phyloP scores from a whole-genome alignment of 2,329 filamentous ascomycete genomes.

The Apiospora saccharicola region DNA sequence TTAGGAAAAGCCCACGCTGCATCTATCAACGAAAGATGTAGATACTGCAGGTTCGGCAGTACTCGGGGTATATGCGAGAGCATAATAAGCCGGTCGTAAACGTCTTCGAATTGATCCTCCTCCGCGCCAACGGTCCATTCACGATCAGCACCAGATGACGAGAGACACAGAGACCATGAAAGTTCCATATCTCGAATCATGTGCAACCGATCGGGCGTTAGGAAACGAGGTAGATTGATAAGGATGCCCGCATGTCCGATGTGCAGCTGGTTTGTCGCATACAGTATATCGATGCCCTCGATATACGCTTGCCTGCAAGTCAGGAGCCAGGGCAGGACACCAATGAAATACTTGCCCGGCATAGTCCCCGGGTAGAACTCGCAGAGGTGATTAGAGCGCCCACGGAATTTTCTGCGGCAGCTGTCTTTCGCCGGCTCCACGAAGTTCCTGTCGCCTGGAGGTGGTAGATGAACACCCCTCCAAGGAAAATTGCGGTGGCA shows the following conservation, averaged over 20 bases:
- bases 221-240: neutral
- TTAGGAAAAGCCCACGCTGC: neutral
- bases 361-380: constrained; percentile 8
- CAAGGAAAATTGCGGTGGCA: constrained; percentile 21
- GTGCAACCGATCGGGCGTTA: neutral
- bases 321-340: neutral
- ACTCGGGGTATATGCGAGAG: neutral
- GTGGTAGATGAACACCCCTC: neutral
- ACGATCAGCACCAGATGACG: neutral
- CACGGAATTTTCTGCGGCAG: neutral
- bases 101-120: neutral
- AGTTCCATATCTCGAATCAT: constrained; percentile 2
- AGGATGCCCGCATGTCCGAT: neutral
- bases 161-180: neutral
- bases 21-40: constrained; percentile 6
- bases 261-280: constrained; percentile 8
- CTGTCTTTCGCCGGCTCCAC: neutral
- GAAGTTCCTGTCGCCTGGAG: neutral
- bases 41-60: neutral
- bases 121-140: neutral
- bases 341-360: constrained; percentile 7
- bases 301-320: constrained; percentile 1
- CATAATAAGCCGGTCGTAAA: constrained; percentile 9
- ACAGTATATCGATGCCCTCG: constrained; percentile 14
- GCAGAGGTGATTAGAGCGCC: neutral